A percentile compares a stretch with the other conserved stretches of the same genome.
These are phyloP conservation scores for Evernia prunastri DNA, from an alignment of 495 filamentous ascomycete species.

Conservation along the genomic window DNA sequence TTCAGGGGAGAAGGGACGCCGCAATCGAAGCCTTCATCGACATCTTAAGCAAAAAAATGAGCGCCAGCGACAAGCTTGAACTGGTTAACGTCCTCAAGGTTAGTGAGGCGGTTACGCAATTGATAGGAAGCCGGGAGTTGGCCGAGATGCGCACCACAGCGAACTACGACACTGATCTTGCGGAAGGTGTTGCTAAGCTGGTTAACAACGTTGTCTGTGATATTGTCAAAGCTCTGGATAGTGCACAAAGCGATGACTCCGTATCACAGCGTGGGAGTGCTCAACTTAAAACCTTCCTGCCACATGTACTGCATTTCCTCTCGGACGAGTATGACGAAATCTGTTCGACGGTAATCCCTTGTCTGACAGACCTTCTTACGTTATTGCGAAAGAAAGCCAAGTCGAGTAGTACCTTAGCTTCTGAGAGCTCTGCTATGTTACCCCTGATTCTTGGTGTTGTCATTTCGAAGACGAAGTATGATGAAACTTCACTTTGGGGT, in stretches of 20 bases:
- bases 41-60: slow-evolving; percentile 98
- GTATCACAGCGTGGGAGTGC: slow-evolving; percentile 26
- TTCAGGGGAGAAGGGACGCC: slow-evolving; percentile 73
- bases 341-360: slow-evolving; percentile 88
- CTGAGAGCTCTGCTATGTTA: slow-evolving; percentile 68
- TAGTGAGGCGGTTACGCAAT: slow-evolving; percentile 68
- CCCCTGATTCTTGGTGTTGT: slow-evolving; percentile 84
- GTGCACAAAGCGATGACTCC: slow-evolving; percentile 22
- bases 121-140: slow-evolving; percentile 72
- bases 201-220: slow-evolving; percentile 84
- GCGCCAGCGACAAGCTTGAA: slow-evolving; percentile 80
- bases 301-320: slow-evolving; percentile 83
- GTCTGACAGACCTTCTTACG: slow-evolving; percentile 80
- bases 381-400: slow-evolving; percentile 75
- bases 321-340: slow-evolving; percentile 97
- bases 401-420: slow-evolving; percentile 49
- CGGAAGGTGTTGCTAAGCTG: slow-evolving; percentile 90
- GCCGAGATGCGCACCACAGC: slow-evolving; percentile 68
- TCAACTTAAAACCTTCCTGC: slow-evolving; percentile 71
- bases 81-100: slow-evolving; percentile 89
- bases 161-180: slow-evolving; percentile 88
- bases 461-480: slow-evolving; percentile 91
- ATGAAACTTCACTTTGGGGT: slow-evolving; percentile 90
- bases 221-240: slow-evolving; percentile 70
- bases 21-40: slow-evolving; percentile 91